Conservation (phyloP, 768 basidiomycete species). For the Naganishia onofrii region DNA sequence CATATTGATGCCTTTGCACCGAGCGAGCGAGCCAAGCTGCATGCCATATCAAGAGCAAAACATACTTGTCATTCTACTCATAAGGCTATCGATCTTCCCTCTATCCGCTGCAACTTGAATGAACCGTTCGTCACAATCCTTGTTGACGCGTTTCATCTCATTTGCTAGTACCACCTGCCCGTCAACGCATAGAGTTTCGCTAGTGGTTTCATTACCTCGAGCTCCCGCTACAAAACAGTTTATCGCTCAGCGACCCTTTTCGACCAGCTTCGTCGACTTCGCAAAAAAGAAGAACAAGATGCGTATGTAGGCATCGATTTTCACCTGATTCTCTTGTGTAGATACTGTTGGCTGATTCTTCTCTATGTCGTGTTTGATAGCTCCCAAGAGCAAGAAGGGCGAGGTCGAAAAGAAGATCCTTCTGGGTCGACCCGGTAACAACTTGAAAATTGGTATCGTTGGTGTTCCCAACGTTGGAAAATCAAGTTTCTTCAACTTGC, state of each 20-base stretch:
- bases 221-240: neutral
- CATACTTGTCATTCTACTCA: neutral
- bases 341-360: neutral
- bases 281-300: conserved; percentile 29
- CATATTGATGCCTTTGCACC: too few species aligned
- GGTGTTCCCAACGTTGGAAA: conserved; percentile 97
- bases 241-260: conserved; percentile 14
- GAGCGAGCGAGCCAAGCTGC: too few species aligned
- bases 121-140: conserved; percentile 24
- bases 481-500: conserved; percentile 96
- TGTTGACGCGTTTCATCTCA: conserved; percentile 23
- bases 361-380: conserved; percentile 3
- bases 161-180: neutral
- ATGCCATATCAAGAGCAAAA: neutral
- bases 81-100: neutral
- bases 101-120: conserved; percentile 12
- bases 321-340: neutral
- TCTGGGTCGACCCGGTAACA: conserved; percentile 90
- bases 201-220: conserved; percentile 9
- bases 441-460: conserved; percentile 94
- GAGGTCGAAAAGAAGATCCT: conserved; percentile 76
- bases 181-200: neutral
- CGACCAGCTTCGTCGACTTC: conserved; percentile 18
- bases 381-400: conserved; percentile 65
- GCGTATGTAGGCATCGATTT: conserved; percentile 27